Base-by-base conservation (phyloP, 2,329 filamentous ascomycete species). In the Podosphaera xanthii region DNA sequence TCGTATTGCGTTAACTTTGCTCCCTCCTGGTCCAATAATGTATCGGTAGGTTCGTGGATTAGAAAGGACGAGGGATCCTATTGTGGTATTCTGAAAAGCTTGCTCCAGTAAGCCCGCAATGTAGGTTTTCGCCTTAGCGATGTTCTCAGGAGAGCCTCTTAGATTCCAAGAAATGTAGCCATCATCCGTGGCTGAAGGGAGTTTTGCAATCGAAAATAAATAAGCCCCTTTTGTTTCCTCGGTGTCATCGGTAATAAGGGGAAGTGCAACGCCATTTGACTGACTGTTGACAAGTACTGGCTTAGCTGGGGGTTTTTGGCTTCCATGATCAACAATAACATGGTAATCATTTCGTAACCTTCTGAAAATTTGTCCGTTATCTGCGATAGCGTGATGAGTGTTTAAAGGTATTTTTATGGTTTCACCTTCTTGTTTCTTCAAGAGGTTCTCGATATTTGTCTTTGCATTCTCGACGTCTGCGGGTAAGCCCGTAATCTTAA, bases 291-390 rank as follows among this genome's bases (percentile, higher is more conserved):
- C 73, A 70, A 79, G 72, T 35, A 73, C 70, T 8, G 84, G 79
- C 72, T 84, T 89, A 46, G 82, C 70, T 4, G 92, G 92, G 3
- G 86, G 75, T 60, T 84, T 74, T 61, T 92, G 82, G 52, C 90
- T 89, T 59, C 82, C 86, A 69, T 97, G 92, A 70, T 97, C 90
- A 58, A 98, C 86, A 0, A 85, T 92, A 64, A 98, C 88, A 65
- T 87, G 84, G 72, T 87, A 79, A 68, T 96, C 86, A 71, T 82
- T 90, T 63, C 86, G 83, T 49, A 98, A 81, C 66, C 82, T 85
- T 64, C 91, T 87, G 85, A 97, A 96, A 74, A 97, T 86, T 65
- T 89, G 84, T 0, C 91, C 92, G 63, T 91, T 90, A 70, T 95
- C 91, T 58, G 87, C 80, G 64, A 98, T 78, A 61, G 77, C 73